Evolutionary conservation across 805 yeast genomes (phyloP).

Genomic region (Ogataea polymorpha): DNA sequence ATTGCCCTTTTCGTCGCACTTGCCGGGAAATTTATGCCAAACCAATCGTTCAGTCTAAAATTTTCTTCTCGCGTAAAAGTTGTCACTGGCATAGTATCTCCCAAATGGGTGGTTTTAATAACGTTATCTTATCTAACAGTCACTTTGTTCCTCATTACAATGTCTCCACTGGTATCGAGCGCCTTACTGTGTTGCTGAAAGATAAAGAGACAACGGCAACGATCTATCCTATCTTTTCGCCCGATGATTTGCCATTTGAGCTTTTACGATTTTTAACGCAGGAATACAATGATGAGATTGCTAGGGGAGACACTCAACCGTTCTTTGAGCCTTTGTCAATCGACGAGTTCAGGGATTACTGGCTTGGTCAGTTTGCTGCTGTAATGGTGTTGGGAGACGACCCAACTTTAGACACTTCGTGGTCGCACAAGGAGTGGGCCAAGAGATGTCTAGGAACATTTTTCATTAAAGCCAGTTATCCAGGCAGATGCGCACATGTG

Average conservation of each 20-base stretch:
- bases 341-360: slow-evolving; percentile 74
- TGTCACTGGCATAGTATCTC: slow-evolving; percentile 15
- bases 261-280: slow-evolving; percentile 79
- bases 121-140: slow-evolving; percentile 28
- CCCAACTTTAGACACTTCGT: slow-evolving; percentile 40
- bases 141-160: slow-evolving; percentile 32
- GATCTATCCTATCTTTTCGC: slow-evolving; percentile 74
- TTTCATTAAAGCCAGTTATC: slow-evolving; percentile 80
- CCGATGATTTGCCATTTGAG: slow-evolving; percentile 71
- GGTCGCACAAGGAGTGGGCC: slow-evolving; percentile 69
- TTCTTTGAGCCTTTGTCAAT: slow-evolving; percentile 75
- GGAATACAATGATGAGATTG: slow-evolving; percentile 91
- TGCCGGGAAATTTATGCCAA: neutral
- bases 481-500: slow-evolving; percentile 91
- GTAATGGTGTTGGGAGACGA: slow-evolving; percentile 77
- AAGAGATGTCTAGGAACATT: slow-evolving; percentile 89
- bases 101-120: slow-evolving; percentile 33
- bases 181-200: slow-evolving; percentile 74
- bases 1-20: neutral
- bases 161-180: slow-evolving; percentile 39
- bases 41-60: neutral
- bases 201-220: slow-evolving; percentile 94
- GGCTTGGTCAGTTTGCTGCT: slow-evolving; percentile 87
- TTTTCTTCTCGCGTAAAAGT: slow-evolving; percentile 12
- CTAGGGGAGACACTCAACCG: slow-evolving; percentile 83